Evolutionary conservation across 2,329 filamentous ascomycete genomes (phyloP).

Genomic region (Tolypocladium guangdongense): DNA sequence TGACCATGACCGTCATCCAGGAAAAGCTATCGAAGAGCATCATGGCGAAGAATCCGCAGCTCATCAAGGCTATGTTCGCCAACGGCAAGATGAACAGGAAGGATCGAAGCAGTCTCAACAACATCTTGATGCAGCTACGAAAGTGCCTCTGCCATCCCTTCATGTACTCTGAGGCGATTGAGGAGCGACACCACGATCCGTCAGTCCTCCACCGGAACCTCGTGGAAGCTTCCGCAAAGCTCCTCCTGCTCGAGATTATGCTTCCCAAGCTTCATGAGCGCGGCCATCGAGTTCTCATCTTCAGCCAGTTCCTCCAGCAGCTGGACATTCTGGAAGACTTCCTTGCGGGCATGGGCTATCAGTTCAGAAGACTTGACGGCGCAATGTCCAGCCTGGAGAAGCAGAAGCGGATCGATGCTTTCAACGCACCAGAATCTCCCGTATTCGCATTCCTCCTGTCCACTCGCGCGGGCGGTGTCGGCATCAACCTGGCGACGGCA

Average conservation of each 20-base stretch:
- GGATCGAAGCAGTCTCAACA: constrained; percentile 76
- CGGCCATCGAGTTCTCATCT: constrained; percentile 85
- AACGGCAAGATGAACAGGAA: constrained; percentile 52
- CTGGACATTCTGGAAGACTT: constrained; percentile 91
- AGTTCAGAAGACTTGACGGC: constrained; percentile 79
- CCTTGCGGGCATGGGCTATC: constrained; percentile 60
- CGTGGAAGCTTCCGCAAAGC: constrained; percentile 82
- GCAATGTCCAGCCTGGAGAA: constrained; percentile 70
- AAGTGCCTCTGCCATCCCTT: constrained; percentile 96
- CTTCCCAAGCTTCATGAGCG: constrained; percentile 76
- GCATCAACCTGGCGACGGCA: constrained; percentile 92
- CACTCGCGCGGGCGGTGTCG: constrained; percentile 88
- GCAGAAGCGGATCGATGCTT: constrained; percentile 88
- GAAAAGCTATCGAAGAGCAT: constrained; percentile 94
- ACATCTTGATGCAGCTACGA: constrained; percentile 88
- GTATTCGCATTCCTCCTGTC: constrained; percentile 89
- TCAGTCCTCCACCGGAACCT: constrained; percentile 64
- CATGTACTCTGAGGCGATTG: constrained; percentile 81
- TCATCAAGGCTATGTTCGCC: constrained; percentile 80
- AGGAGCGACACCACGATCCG: constrained; percentile 60
- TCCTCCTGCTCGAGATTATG: constrained; percentile 74
- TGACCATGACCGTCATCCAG: constrained; percentile 91
- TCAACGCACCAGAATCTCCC: constrained; percentile 72
- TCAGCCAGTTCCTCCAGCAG: constrained; percentile 88
- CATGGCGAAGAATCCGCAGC: constrained; percentile 75